Conservation (phyloP, 257 asterid species). For the Penstemon newberryi region DNA sequence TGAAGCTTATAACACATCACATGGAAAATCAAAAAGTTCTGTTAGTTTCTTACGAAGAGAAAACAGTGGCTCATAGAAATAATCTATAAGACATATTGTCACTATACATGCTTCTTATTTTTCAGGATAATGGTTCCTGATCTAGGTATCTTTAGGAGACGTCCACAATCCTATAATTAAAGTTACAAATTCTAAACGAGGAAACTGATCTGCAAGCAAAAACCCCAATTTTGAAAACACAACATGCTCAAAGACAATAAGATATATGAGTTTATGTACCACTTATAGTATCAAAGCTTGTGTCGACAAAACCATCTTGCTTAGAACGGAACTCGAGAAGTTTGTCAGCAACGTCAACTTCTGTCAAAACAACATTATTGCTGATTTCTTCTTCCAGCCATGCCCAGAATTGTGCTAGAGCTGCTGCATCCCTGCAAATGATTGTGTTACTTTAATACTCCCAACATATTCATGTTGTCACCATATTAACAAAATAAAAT, state of each 20-base stretch:
- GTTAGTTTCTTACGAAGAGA: neutral
- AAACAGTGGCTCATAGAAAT: too few species aligned
- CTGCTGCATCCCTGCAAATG: conserved; percentile 85
- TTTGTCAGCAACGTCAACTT: conserved; percentile 77
- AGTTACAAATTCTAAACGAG: neutral
- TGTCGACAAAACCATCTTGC: conserved; percentile 84
- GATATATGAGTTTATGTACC: conserved; percentile 47
- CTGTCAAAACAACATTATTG: conserved; percentile 58
- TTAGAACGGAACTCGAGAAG: conserved; percentile 86
- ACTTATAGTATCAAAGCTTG: conserved; percentile 97
- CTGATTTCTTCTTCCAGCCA: conserved; percentile 89
- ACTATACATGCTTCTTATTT: neutral
- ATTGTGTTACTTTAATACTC: conserved; percentile 19
- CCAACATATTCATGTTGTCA: neutral
- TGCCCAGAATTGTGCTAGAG: conserved; percentile 90
- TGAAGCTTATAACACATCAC: conserved; percentile 17
- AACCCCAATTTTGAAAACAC: conserved; percentile 1
- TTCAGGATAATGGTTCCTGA: neutral
- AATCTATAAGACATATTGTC: too few species aligned
- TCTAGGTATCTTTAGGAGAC: too few species aligned
- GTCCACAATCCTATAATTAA: too few species aligned
- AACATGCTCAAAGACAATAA: conserved; percentile 21
- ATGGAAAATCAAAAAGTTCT: conserved; percentile 9
- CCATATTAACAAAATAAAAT: conserved; percentile 11
- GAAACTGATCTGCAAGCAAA: conserved; percentile 17